Percentiles rank a stretch among this genome's conserved stretches.
Evolutionary conservation across 2,329 filamentous ascomycete species (phyloP).

Genomic region (Blastomyces silverae): DNA sequence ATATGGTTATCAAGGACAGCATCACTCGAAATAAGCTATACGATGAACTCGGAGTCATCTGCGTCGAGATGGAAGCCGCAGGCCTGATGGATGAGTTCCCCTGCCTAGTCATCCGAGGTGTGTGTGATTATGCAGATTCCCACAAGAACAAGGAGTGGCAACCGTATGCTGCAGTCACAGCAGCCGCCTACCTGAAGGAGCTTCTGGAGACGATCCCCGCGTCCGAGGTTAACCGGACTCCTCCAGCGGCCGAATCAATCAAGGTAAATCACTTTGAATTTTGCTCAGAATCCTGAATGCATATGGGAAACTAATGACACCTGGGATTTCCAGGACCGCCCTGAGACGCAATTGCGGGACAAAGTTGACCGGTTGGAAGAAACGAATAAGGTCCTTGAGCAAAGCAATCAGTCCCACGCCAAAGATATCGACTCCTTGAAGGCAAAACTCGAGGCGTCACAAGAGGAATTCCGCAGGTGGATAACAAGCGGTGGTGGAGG

Average conservation of each 20-base stretch:
- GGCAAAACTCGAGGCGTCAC: not conserved
- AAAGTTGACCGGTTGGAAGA: not conserved
- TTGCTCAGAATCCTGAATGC: not conserved
- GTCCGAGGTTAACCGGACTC: not conserved
- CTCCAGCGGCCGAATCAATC: not conserved
- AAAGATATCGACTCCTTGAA: not conserved
- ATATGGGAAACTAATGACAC: not conserved
- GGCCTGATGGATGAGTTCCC: conserved; percentile 27
- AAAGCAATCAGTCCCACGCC: not conserved
- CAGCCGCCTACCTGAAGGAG: conserved; percentile 18
- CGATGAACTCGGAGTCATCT: conserved; percentile 12
- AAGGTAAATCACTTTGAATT: not conserved
- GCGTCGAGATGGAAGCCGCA: conserved; percentile 9
- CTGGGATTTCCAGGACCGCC: not conserved
- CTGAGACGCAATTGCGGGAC: not conserved
- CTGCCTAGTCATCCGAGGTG: conserved; percentile 34
- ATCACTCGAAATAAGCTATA: conserved; percentile 18
- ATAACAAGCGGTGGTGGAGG: not conserved
- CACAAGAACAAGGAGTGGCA: conserved; percentile 33
- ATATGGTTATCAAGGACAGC: conserved; percentile 16
- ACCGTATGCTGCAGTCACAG: conserved; percentile 14
- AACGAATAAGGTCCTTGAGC: not conserved
- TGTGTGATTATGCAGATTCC: conserved; percentile 14
- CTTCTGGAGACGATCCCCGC: conserved; percentile 6
- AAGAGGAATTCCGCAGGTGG: not conserved